These are phyloP conservation scores for Eragrostis tef DNA, from an alignment of 202 grass and related monocot genomes.

Conservation along the genomic window DNA sequence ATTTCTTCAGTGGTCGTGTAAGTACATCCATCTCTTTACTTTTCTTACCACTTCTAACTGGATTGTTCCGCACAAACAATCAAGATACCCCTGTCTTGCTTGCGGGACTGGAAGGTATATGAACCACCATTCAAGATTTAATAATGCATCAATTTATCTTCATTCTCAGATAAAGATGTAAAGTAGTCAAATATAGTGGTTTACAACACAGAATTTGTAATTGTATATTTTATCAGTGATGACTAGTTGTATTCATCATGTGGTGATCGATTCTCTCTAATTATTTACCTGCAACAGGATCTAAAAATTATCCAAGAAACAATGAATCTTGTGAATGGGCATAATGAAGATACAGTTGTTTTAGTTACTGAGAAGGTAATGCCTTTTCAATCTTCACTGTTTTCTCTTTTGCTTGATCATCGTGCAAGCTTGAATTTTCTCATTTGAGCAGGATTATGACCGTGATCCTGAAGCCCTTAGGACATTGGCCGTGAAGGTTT, in stretches of 20 bases:
- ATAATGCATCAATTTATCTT: constrained; percentile 10
- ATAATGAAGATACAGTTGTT: constrained; percentile 53
- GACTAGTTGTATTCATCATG: constrained; percentile 31
- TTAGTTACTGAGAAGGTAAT: constrained; percentile 87
- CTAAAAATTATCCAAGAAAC: constrained; percentile 62
- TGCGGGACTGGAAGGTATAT: neutral
- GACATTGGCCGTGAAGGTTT: constrained; percentile 54
- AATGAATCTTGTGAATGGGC: constrained; percentile 45
- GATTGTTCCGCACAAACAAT: constrained; percentile 9
- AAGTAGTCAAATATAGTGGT: neutral
- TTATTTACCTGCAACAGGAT: constrained; percentile 59
- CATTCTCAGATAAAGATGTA: constrained; percentile 23
- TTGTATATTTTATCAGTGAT: constrained; percentile 24
- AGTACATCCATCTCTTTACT: constrained; percentile 21
- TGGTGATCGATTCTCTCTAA: constrained; percentile 22
- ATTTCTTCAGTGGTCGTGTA: constrained; percentile 64
- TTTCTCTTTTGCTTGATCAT: neutral
- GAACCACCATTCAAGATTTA: neutral
- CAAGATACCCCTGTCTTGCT: neutral
- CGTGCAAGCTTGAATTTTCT: neutral
- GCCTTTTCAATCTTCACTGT: constrained; percentile 16
- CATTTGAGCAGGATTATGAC: constrained; percentile 77
- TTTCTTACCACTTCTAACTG: neutral
- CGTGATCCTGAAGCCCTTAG: constrained; percentile 66
- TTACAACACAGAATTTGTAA: constrained; percentile 19